A percentile compares a stretch with the other conserved stretches of the same genome.
Conservation (phyloP, 257 asterid species). For the Solanum tarijense region DNA sequence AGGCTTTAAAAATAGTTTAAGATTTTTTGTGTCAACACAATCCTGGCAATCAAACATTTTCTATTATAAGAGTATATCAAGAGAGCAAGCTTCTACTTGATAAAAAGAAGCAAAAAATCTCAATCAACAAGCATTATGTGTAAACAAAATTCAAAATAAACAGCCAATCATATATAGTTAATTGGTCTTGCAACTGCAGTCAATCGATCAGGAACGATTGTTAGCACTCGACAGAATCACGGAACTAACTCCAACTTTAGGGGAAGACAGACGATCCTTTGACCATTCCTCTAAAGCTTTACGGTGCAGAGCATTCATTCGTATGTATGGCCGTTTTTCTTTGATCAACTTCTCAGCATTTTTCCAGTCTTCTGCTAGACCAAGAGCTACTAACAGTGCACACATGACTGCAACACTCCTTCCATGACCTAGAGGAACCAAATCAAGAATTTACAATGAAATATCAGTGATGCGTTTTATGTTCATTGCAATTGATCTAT, state of each 20-base stretch:
- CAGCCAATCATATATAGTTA: not conserved
- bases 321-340: conserved; percentile 61
- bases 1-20: not conserved
- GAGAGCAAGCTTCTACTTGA: not conserved
- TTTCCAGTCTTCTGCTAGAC: conserved; percentile 90
- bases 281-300: conserved; percentile 93
- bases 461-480: not conserved
- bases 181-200: not conserved
- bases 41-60: not conserved
- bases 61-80: not conserved
- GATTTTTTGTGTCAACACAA: not conserved
- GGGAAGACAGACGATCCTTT: conserved; percentile 42
- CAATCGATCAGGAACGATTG: not conserved
- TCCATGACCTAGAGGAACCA: conserved; percentile 56
- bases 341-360: conserved; percentile 65
- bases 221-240: conserved; percentile 11
- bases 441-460: not conserved
- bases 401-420: conserved; percentile 95
- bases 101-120: not conserved
- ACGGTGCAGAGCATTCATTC: conserved; percentile 69
- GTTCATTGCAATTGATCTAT: not conserved
- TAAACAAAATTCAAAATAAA: not conserved
- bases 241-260: conserved; percentile 19
- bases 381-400: conserved; percentile 81
- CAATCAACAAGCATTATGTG: not conserved